phyloP scores from a whole-genome alignment of 352 stramenopile species.

The Plasmopara muralis region DNA sequence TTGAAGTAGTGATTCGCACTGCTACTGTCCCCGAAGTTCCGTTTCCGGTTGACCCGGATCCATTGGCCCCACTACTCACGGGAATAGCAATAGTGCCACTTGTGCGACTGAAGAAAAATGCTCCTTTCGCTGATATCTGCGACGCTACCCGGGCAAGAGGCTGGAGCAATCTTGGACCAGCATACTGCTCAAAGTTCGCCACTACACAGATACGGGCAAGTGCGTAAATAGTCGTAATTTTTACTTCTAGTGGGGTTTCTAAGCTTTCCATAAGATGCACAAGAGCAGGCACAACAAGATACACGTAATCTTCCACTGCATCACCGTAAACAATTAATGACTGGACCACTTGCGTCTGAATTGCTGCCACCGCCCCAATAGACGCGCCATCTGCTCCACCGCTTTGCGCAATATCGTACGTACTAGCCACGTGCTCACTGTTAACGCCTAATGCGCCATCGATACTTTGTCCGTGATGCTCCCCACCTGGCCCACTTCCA shows the following conservation, averaged over 20 bases:
- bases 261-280: constrained; percentile 90
- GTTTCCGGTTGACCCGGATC: constrained; percentile 7
- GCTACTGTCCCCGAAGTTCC: constrained; percentile 15
- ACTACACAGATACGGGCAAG: constrained; percentile 58
- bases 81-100: constrained; percentile 21
- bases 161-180: constrained; percentile 62
- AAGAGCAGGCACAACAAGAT: constrained; percentile 91
- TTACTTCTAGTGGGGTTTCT: constrained; percentile 74
- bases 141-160: constrained; percentile 63
- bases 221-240: constrained; percentile 67
- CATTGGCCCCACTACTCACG: constrained; percentile 6
- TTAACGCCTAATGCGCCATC: constrained; percentile 9
- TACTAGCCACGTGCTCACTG: constrained; percentile 20
- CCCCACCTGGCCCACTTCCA: constrained; percentile 10
- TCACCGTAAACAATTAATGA: constrained; percentile 88
- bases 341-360: constrained; percentile 81
- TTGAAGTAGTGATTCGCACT: constrained; percentile 45
- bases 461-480: constrained; percentile 13
- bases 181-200: constrained; percentile 74
- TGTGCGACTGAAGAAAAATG: constrained; percentile 53
- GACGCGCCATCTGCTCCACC: constrained; percentile 13
- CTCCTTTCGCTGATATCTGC: constrained; percentile 64
- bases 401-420: constrained; percentile 28
- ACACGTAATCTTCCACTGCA: constrained; percentile 91
- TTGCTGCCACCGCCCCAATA: constrained; percentile 20